Conservation (phyloP, 2,329 filamentous ascomycete genomes). For the Emergomyces africanus region DNA sequence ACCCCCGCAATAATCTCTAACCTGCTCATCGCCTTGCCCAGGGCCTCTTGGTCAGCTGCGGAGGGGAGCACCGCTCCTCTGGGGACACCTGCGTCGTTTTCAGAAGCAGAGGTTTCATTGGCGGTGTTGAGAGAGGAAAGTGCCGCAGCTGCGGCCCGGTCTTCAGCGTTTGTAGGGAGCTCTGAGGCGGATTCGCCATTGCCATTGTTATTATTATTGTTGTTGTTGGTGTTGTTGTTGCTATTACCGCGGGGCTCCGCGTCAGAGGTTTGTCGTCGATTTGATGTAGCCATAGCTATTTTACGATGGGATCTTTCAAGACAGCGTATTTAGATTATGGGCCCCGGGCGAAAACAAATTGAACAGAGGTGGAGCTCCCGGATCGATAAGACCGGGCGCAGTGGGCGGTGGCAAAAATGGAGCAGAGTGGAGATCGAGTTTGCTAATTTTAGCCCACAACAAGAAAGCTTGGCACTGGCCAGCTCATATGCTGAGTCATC, state of each 20-base stretch:
- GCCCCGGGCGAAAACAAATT: not conserved
- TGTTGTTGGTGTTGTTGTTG: not conserved
- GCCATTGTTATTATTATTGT: not conserved
- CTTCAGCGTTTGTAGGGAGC: constrained; percentile 35
- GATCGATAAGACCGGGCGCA: too few relatives aligned
- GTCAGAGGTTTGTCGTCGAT: not conserved
- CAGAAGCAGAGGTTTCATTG: constrained; percentile 23
- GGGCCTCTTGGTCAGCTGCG: constrained; percentile 33
- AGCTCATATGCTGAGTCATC: too few relatives aligned
- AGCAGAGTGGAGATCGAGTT: too few relatives aligned
- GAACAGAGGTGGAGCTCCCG: too few relatives aligned
- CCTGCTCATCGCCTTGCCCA: constrained; percentile 38
- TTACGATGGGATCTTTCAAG: not conserved
- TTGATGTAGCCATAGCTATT: not conserved
- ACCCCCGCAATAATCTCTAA: constrained; percentile 30
- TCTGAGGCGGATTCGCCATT: constrained; percentile 24
- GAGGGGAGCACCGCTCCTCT: constrained; percentile 20
- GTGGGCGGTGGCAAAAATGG: too few relatives aligned
- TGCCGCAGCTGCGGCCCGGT: constrained; percentile 38
- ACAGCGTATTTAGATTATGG: not conserved
- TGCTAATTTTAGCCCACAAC: too few relatives aligned
- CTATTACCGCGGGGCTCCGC: not conserved
- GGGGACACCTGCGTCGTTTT: constrained; percentile 14
- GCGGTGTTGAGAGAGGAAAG: constrained; percentile 32
- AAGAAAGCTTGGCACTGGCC: too few relatives aligned